Base-by-base conservation (phyloP, 2,329 filamentous ascomycete genomes). In the Aspergillus sp. region DNA sequence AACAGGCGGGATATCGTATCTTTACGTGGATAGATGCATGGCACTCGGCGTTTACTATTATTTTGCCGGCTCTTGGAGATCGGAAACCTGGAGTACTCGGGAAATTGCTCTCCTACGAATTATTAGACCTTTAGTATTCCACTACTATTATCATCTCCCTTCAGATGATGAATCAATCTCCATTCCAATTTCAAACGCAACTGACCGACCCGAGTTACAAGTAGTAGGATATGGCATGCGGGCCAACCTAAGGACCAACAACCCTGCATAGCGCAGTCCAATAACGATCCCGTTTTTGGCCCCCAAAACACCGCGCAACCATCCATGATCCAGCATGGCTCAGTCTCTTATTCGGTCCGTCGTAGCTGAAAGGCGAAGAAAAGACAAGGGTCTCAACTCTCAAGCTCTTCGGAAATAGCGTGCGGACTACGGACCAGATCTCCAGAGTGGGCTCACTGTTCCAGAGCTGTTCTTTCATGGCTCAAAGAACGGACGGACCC, bases 11-110 rank as follows among this genome's bases (percentile, higher is more conserved):
- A n/a, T 43, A n/a, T 43, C 21, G n/a, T 33, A 43, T 27, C 3
- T 23, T 27, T 17, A 11, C n/a, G 14, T 23, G 24, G 48, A 52
- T 59, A 59, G 57, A 59, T 37, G 57, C 57, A 59, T 59, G 35
- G 51, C 51, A 47, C 35, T 50, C 31, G 55, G 55, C 55, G 55
- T 53, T 31, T 31, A 9, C 9, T 31, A 31, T 31, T 53, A 31
- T 31, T 46, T 45, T 15, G 21, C 27, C 27, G 27, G 15, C 4
- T 19, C 8, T 39, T 52, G 33, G 31, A 41, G 19, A 53, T 24
- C 27, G 40, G 50, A 31, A 11, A 35, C 50, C 6, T 46, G 40
- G 50, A 52, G 50, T 45, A 53, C 40, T 45, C 9, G 51, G 41
- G 51, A 53, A 46, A 53, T 53, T 53, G 51, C 23, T 39, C 41